Evolutionary conservation across 2,329 filamentous ascomycete species (phyloP).

Genomic region (Sporothrix sp.): DNA sequence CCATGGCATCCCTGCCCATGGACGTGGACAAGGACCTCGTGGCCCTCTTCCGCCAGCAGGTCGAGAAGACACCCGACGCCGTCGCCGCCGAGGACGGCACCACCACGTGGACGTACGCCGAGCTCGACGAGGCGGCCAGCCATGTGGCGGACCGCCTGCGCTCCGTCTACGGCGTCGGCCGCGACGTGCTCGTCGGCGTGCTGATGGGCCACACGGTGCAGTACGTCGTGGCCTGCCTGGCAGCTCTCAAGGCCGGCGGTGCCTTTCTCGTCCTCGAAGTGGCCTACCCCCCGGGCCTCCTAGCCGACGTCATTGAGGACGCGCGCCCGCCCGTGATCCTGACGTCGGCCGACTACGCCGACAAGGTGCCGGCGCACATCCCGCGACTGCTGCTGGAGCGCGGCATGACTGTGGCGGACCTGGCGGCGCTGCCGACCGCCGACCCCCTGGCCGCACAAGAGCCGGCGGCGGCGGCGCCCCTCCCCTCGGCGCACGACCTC

Average conservation of each 20-base stretch:
- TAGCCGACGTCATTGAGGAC: constrained; percentile 70
- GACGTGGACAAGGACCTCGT: constrained; percentile 64
- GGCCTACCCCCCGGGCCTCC: constrained; percentile 63
- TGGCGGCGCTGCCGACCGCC: not conserved
- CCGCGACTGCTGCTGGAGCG: constrained; percentile 58
- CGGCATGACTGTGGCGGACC: constrained; percentile 6
- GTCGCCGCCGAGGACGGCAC: constrained; percentile 63
- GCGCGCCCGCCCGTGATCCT: constrained; percentile 61
- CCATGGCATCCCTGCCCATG: constrained; percentile 29
- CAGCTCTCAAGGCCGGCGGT: constrained; percentile 67
- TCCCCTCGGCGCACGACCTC: constrained; percentile 56
- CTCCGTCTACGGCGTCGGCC: constrained; percentile 52
- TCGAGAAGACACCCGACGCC: constrained; percentile 55
- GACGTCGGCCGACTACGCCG: constrained; percentile 54
- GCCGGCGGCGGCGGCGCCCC: constrained; percentile 39
- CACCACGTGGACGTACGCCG: constrained; percentile 57
- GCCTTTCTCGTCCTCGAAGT: constrained; percentile 73
- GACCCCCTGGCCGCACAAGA: not conserved
- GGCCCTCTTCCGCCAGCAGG: constrained; percentile 62
- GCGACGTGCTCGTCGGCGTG: constrained; percentile 66
- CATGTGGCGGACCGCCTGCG: constrained; percentile 56
- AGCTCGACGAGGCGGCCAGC: constrained; percentile 59
- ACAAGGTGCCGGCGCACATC: constrained; percentile 52
- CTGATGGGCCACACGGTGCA: constrained; percentile 65
- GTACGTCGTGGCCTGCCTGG: constrained; percentile 70